A percentile compares a stretch with the other conserved stretches of the same genome.
Evolutionary conservation across 768 basidiomycete species (phyloP).

Genomic region (Mycena rebaudengoi): DNA sequence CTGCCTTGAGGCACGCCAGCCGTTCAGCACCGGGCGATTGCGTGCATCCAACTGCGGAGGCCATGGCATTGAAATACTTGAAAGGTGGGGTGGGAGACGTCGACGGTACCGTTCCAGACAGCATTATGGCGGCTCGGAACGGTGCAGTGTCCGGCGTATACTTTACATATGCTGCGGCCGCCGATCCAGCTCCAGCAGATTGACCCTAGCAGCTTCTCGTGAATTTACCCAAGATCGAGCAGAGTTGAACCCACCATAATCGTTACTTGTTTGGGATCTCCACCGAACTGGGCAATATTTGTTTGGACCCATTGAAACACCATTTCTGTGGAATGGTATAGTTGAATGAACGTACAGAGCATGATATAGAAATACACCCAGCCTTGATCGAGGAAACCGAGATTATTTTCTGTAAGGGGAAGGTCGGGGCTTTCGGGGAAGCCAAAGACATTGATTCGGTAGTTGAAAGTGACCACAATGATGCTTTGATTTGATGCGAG

Average conservation of each 20-base stretch:
- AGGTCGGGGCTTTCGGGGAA: too few species aligned
- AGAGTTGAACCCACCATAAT: constrained; percentile 14
- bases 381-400: too few species aligned
- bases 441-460: too few species aligned
- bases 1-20: constrained; percentile 26
- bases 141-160: background rate
- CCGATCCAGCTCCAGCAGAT: background rate
- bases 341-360: too few species aligned
- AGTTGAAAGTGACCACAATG: constrained; percentile 33
- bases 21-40: constrained; percentile 24
- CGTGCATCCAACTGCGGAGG: constrained; percentile 17
- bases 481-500: constrained; percentile 24
- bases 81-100: background rate
- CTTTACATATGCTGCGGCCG: background rate
- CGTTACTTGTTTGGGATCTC: background rate
- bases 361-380: too few species aligned
- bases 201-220: background rate
- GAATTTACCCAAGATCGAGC: background rate
- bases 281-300: too few species aligned
- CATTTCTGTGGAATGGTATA: too few species aligned
- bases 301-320: too few species aligned
- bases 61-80: background rate
- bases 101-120: background rate
- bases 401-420: too few species aligned
- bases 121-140: background rate